Percentiles rank a stretch among this genome's conserved stretches.
Evolutionary conservation across 2,329 filamentous ascomycete species (phyloP).

Genomic region (Venturia pyrina): DNA sequence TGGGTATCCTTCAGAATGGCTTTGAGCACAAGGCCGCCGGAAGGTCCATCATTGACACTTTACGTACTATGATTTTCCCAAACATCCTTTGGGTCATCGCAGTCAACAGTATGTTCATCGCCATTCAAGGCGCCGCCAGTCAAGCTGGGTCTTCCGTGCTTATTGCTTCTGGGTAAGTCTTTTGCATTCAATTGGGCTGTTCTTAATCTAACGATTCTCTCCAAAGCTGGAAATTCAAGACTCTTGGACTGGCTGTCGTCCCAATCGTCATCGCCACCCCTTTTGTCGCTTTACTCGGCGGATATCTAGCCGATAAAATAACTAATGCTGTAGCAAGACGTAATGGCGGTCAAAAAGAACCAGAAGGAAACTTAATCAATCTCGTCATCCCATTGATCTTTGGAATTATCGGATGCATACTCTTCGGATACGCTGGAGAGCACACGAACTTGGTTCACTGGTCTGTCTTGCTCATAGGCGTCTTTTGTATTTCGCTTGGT

Average conservation of each 20-base stretch:
- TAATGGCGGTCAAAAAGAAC: constrained; percentile 18
- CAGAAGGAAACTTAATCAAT: constrained; percentile 22
- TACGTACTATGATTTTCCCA: constrained; percentile 22
- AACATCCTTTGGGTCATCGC: constrained; percentile 24
- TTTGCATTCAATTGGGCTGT: background rate
- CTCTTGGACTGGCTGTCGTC: constrained; percentile 18
- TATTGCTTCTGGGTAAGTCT: constrained; percentile 14
- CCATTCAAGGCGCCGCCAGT: constrained; percentile 17
- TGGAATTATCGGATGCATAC: constrained; percentile 19
- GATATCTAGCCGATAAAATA: constrained; percentile 19
- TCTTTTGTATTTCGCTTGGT: constrained; percentile 21
- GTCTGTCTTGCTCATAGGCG: constrained; percentile 19
- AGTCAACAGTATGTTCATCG: constrained; percentile 18
- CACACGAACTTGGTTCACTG: constrained; percentile 16
- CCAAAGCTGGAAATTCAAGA: constrained; percentile 17
- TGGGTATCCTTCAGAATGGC: constrained; percentile 18
- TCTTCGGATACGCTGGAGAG: constrained; percentile 20
- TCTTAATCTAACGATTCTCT: background rate
- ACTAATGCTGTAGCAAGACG: constrained; percentile 20
- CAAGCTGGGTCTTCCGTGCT: constrained; percentile 20
- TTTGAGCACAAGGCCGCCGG: constrained; percentile 19
- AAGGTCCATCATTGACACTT: constrained; percentile 20
- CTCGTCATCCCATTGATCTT: constrained; percentile 19
- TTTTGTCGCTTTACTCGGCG: constrained; percentile 18
- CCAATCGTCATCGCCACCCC: constrained; percentile 20